These are phyloP conservation scores for Sequoia sempervirens DNA, from an alignment of 75 land plant species.

Conservation along the genomic window DNA sequence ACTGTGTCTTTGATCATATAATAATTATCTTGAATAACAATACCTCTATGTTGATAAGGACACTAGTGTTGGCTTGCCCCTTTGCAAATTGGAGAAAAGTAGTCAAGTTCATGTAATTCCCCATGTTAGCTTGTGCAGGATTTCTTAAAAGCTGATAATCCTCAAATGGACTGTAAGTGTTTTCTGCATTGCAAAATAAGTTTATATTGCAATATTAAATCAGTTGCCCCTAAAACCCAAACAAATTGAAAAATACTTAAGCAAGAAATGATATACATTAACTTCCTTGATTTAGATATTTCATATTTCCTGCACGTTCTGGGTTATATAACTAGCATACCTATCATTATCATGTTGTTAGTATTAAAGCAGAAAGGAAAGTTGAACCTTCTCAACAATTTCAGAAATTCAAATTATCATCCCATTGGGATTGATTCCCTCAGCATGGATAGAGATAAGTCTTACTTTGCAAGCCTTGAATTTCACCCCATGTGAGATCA, in stretches of 20 bases:
- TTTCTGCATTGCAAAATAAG: constrained; percentile 40
- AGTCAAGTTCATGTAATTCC: constrained; percentile 51
- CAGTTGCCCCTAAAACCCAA: neutral
- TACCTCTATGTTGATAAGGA: constrained; percentile 74
- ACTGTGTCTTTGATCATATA: neutral
- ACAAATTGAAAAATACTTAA: neutral
- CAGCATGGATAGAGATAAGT: constrained; percentile 1
- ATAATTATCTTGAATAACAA: neutral
- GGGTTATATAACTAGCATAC: neutral
- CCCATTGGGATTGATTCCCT: neutral
- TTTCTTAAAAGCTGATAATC: constrained; percentile 30
- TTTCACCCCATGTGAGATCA: constrained; percentile 80
- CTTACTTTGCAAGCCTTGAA: constrained; percentile 73
- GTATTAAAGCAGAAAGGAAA: neutral
- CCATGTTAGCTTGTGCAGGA: constrained; percentile 40
- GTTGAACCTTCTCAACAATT: neutral
- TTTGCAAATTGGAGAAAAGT: constrained; percentile 76
- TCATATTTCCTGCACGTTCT: neutral
- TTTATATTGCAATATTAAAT: neutral
- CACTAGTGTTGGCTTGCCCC: constrained; percentile 48
- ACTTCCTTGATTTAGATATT: neutral
- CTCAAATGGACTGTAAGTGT: constrained; percentile 36
- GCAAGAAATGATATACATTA: neutral
- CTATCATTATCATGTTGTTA: neutral
- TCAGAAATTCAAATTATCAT: neutral